Evolutionary conservation across 495 filamentous ascomycete species (phyloP), one percentile per base, ranked within the genome.

Genomic region (Aspergillus coremiiformis): DNA sequence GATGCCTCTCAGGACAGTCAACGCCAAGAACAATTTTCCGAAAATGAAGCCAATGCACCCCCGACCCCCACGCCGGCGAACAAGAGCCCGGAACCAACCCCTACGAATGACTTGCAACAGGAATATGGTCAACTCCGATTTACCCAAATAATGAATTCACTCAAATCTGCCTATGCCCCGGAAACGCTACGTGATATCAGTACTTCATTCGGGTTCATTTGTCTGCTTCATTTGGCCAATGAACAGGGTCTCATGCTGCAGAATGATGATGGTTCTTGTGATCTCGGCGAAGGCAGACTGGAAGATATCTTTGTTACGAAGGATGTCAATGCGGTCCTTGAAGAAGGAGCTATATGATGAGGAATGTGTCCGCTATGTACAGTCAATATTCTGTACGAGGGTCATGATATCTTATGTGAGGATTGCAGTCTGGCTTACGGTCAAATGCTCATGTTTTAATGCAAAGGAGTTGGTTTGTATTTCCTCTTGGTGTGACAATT

Each of bases 171-270:
- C 1, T 99, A 99, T 62, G 84, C 89, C 12, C 81, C 85, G 60
- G 78, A 86, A 51, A 78, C 78, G 23, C 86, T 99, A 78, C 83
- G 83, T 32, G 94, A 99, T 69, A 99, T 99, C 63, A 95, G 90
- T 32, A 99, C 94, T 1, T 90, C 84, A 44, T 99, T 84, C 65
- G 95, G 94, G 62, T 99, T 99, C 70, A 99, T 99, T 62, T 96
- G 90, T 60, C 66, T 97, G 47, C 75, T 99, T 45, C 94, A 99
- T 71, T 59, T 99, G 59, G 94, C 94, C 44, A 99, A 99, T 69
- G 94, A 99, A 68, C 94, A 96, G 71, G 94, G 94, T 5, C 76
- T 99, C 47, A 76, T 86, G 22, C 64, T 84, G 19, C 67, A 76
- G 47, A 79, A 78, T 45, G 71, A 78, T 50, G 70, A 77, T 22